A percentile compares a stretch with the other conserved stretches of the same genome.
Conservation (phyloP, 2,329 filamentous ascomycete genomes). For the Talaromyces amestolkiae region DNA sequence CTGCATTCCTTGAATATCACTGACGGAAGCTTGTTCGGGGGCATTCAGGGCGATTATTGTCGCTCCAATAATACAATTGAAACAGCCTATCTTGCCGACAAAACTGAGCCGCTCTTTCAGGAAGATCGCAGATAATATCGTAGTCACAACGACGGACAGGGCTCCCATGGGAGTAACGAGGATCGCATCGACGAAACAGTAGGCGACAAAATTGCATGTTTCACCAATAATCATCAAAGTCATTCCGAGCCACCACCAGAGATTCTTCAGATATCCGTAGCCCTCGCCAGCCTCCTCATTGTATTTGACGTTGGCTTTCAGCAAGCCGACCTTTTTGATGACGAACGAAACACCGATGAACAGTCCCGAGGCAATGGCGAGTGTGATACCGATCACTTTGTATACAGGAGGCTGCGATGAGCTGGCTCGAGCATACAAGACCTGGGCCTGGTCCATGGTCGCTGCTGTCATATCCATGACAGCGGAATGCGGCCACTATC, state of each 20-base stretch:
- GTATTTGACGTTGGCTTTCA: constrained; percentile 94
- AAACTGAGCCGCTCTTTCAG: constrained; percentile 93
- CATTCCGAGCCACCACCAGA: constrained; percentile 95
- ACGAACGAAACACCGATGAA: constrained; percentile 97
- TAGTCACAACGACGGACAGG: constrained; percentile 86
- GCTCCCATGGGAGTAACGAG: constrained; percentile 90
- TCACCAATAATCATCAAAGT: constrained; percentile 94
- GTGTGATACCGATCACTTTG: constrained; percentile 80
- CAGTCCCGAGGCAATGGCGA: constrained; percentile 81
- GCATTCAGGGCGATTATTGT: constrained; percentile 94
- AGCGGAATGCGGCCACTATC: constrained; percentile 23
- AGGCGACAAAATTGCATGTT: constrained; percentile 95
- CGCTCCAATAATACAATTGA: constrained; percentile 89
- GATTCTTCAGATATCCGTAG: constrained; percentile 94
- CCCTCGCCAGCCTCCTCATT: constrained; percentile 93
- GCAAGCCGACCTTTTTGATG: constrained; percentile 85
- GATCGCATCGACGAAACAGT: constrained; percentile 95
- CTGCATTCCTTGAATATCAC: constrained; percentile 90
- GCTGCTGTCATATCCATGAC: constrained; percentile 46
- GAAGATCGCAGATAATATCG: constrained; percentile 88
- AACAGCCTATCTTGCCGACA: constrained; percentile 93
- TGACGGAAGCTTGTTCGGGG: constrained; percentile 77
- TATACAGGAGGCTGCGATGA: constrained; percentile 57
- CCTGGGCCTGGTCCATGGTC: constrained; percentile 40
- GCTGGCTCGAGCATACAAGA: constrained; percentile 44